phyloP scores from a whole-genome alignment of 2,329 filamentous ascomycete genomes.

The Zymoseptoria pseudotritici region DNA sequence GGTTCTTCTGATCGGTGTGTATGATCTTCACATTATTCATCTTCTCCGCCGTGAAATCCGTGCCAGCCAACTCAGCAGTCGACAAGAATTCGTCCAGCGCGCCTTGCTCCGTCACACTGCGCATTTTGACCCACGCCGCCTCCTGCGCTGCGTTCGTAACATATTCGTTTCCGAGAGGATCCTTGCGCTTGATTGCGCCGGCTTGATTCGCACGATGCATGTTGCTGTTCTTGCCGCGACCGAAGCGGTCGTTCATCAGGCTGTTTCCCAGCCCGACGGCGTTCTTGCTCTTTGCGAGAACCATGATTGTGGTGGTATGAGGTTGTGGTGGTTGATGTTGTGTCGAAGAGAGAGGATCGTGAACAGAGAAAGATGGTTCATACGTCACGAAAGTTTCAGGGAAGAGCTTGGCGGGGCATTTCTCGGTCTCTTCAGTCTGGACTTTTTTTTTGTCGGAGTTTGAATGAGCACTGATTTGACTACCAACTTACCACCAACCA shows the following conservation, averaged over 20 bases:
- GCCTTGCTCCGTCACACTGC: conserved; percentile 93
- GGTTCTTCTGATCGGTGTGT: conserved; percentile 91
- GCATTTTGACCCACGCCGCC: conserved; percentile 98
- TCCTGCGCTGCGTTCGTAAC: conserved; percentile 86
- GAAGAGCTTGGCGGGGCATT: neutral
- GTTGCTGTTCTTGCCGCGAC: conserved; percentile 79
- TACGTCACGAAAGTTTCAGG: neutral
- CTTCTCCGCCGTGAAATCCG: conserved; percentile 97
- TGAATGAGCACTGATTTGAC: neutral
- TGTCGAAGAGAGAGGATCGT: neutral
- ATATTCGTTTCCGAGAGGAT: conserved; percentile 50
- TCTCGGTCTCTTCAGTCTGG: neutral
- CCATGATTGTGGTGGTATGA: conserved; percentile 45
- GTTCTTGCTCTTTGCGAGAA: conserved; percentile 88
- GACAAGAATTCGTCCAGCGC: conserved; percentile 94
- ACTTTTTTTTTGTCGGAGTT: neutral
- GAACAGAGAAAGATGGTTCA: neutral
- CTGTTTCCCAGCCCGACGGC: conserved; percentile 89
- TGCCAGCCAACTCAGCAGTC: conserved; percentile 93
- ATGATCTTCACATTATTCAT: conserved; percentile 99
- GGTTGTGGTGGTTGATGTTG: neutral
- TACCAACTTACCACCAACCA: neutral
- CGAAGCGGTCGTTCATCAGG: conserved; percentile 98
- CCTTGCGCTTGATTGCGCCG: conserved; percentile 44
- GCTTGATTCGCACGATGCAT: conserved; percentile 71